These are phyloP conservation scores for Coniochaeta sp. DNA, from an alignment of 2,329 filamentous ascomycete genomes.

Conservation along the genomic window DNA sequence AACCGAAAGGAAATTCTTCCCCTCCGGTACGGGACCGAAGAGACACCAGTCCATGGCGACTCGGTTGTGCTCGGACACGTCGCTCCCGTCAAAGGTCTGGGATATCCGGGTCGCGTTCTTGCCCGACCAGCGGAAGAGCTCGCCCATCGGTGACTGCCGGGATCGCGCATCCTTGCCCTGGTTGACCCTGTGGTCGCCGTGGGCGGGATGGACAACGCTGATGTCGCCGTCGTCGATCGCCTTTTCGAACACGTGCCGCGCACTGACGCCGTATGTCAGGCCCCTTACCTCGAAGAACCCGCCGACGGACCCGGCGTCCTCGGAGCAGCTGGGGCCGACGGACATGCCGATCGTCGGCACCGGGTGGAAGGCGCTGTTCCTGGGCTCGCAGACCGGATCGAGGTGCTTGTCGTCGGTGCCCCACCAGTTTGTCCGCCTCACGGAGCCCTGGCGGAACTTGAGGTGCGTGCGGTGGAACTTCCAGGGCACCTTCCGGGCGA, in stretches of 20 bases:
- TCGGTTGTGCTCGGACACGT: neutral
- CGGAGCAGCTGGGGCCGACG: slow-evolving; percentile 5
- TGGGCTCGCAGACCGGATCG: slow-evolving; percentile 6
- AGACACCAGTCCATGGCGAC: slow-evolving; percentile 12
- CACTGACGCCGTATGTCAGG: slow-evolving; percentile 8
- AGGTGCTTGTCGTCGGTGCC: neutral
- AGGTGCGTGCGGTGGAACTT: slow-evolving; percentile 5
- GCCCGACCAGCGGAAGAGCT: slow-evolving; percentile 1
- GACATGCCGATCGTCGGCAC: slow-evolving; percentile 8
- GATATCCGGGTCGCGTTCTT: slow-evolving; percentile 5
- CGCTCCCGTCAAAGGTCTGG: slow-evolving; percentile 4
- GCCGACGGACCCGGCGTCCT: slow-evolving; percentile 7
- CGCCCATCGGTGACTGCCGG: slow-evolving; percentile 4
- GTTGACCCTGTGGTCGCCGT: slow-evolving; percentile 2
- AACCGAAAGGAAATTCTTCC: slow-evolving; percentile 6
- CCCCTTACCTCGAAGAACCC: slow-evolving; percentile 6
- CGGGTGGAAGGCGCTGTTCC: slow-evolving; percentile 5
- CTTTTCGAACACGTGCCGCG: slow-evolving; percentile 8
- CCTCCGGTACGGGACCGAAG: slow-evolving; percentile 8
- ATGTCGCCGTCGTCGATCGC: neutral
- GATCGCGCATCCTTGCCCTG: neutral
- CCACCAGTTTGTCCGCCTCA: slow-evolving; percentile 1
- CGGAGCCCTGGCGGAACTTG: slow-evolving; percentile 5
- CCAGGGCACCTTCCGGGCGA: slow-evolving; percentile 2
- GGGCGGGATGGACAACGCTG: slow-evolving; percentile 7